Percentiles rank a stretch among this genome's conserved stretches.
These are phyloP conservation scores for Helicostylum pulchrum DNA, from an alignment of 192 early-diverging fungal species.

Conservation along the genomic window DNA sequence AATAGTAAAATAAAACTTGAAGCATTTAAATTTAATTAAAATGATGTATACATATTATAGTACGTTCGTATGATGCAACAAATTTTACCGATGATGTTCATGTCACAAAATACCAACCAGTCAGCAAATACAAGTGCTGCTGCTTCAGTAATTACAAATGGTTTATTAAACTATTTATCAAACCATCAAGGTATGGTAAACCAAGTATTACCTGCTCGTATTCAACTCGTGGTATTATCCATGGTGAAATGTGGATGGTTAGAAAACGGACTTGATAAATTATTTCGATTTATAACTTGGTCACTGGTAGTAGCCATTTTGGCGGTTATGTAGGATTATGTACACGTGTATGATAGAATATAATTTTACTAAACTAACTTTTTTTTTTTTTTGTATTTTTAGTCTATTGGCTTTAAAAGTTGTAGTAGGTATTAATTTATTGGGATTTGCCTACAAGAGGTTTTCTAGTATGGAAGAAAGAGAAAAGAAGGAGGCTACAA, in stretches of 20 bases:
- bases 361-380: not conserved
- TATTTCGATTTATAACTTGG: slow-evolving; percentile 20
- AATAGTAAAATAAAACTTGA: slow-evolving; percentile 17
- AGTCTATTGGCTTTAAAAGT: slow-evolving; percentile 70
- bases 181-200: slow-evolving; percentile 22
- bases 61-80: slow-evolving; percentile 33
- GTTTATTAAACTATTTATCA: slow-evolving; percentile 19
- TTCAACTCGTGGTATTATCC: slow-evolving; percentile 22
- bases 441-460: slow-evolving; percentile 65
- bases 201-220: slow-evolving; percentile 19
- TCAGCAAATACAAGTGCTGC: not conserved
- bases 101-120: slow-evolving; percentile 1
- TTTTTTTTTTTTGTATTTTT: too few relatives aligned
- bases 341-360: not conserved
- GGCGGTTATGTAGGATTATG: slow-evolving; percentile 12
- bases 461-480: slow-evolving; percentile 60
- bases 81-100: slow-evolving; percentile 33
- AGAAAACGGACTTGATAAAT: slow-evolving; percentile 21
- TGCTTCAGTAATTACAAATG: slow-evolving; percentile 14
- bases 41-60: slow-evolving; percentile 12
- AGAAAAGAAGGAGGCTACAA: slow-evolving; percentile 36
- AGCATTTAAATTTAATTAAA: not conserved
- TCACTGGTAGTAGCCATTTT: slow-evolving; percentile 10
- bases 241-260: slow-evolving; percentile 27
- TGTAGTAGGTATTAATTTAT: slow-evolving; percentile 70